A percentile compares a stretch with the other conserved stretches of the same genome.
These are phyloP conservation scores for Pseudogymnoascus sp. DNA, from an alignment of 2,329 filamentous ascomycete species.

Conservation along the genomic window DNA sequence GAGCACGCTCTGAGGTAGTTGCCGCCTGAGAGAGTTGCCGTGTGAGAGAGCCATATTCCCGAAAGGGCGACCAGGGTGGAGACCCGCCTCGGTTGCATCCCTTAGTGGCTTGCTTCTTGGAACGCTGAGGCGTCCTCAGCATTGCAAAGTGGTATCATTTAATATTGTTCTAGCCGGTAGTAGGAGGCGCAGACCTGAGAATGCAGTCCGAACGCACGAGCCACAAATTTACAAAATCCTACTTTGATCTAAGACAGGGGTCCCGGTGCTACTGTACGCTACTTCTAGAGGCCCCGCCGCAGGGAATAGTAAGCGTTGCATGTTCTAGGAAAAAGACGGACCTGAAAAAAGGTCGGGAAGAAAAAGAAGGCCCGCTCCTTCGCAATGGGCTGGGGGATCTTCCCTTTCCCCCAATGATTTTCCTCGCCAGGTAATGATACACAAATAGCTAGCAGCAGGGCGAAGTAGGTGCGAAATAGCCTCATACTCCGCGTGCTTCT, in stretches of 20 bases:
- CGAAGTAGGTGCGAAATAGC: neutral
- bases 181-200: neutral
- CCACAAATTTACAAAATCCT: neutral
- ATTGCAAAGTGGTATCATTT: neutral
- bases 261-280: neutral
- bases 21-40: neutral
- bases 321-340: neutral
- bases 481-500: neutral
- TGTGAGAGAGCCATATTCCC: neutral
- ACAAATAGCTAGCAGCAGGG: neutral
- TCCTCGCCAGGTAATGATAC: neutral
- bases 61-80: neutral
- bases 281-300: neutral
- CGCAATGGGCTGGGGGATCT: neutral
- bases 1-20: neutral
- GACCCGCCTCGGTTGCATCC: neutral
- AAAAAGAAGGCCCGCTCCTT: neutral
- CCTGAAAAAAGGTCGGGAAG: neutral
- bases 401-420: neutral
- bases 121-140: neutral
- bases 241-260: neutral
- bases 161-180: neutral
- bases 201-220: neutral
- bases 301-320: neutral
- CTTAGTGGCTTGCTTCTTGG: neutral